A percentile compares a stretch with the other conserved stretches of the same genome.
These are phyloP conservation scores for Botryosphaeria agaves DNA, from an alignment of 2,329 filamentous ascomycete genomes.

Conservation along the genomic window DNA sequence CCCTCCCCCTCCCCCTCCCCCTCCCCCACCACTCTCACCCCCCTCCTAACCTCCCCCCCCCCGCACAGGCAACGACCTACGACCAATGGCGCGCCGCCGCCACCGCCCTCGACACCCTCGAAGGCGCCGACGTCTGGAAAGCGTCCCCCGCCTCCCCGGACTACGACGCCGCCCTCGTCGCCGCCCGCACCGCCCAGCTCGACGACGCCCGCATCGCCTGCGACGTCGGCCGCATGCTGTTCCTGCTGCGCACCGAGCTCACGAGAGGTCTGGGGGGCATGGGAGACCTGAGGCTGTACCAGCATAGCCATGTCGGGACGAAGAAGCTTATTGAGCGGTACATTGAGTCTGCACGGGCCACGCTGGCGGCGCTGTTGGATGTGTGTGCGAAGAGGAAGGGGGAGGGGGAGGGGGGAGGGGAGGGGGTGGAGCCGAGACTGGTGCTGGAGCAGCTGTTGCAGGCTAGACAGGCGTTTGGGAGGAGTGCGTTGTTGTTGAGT, in stretches of 20 bases:
- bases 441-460: conserved; percentile 53
- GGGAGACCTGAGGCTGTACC: conserved; percentile 68
- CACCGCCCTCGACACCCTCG: conserved; percentile 57
- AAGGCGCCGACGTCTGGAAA: conserved; percentile 75
- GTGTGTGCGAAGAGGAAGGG: conserved; percentile 31
- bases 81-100: conserved; percentile 63
- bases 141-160: conserved; percentile 45
- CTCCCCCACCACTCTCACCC: too few species aligned
- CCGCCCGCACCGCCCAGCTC: conserved; percentile 51
- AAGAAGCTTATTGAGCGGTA: conserved; percentile 79
- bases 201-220: conserved; percentile 55
- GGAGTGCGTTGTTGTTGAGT: conserved; percentile 66
- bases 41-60: conserved; percentile 5
- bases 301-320: conserved; percentile 69
- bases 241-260: conserved; percentile 62
- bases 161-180: conserved; percentile 54
- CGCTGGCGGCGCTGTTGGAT: conserved; percentile 55
- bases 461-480: conserved; percentile 65
- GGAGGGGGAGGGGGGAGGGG: conserved; percentile 19
- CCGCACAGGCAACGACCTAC: conserved; percentile 43
- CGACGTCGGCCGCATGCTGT: conserved; percentile 62
- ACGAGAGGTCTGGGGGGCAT: conserved; percentile 73
- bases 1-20: not conserved
- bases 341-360: conserved; percentile 60
- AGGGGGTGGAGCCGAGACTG: conserved; percentile 40